Conservation (phyloP, 805 yeast genomes). For the Barnettozyma siamensis region DNA sequence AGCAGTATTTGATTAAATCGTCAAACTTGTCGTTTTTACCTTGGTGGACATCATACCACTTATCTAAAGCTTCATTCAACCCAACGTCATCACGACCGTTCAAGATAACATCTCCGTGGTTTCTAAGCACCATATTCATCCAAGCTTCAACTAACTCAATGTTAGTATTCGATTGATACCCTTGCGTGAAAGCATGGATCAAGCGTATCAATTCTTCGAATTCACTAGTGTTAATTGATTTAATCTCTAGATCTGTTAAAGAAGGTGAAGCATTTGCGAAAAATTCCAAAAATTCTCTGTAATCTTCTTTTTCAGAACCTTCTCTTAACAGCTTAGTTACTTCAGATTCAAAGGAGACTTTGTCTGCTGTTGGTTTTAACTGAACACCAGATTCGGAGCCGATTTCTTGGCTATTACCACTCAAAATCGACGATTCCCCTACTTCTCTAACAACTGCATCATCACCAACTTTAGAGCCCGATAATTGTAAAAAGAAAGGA, state of each 20-base stretch:
- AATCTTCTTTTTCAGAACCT: slow-evolving; percentile 37
- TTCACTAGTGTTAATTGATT: slow-evolving; percentile 62
- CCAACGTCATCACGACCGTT: slow-evolving; percentile 32
- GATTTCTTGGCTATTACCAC: slow-evolving; percentile 4
- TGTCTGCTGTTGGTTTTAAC: slow-evolving; percentile 24
- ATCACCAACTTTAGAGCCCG: slow-evolving; percentile 67
- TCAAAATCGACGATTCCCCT: slow-evolving; percentile 20
- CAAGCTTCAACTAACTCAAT: slow-evolving; percentile 80
- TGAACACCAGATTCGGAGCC: slow-evolving; percentile 8
- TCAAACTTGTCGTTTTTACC: slow-evolving; percentile 48
- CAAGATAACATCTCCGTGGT: slow-evolving; percentile 74
- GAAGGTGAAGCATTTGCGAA: slow-evolving; percentile 67
- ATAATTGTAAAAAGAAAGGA: slow-evolving; percentile 71
- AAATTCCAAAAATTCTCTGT: slow-evolving; percentile 44
- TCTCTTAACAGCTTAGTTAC: slow-evolving; percentile 64
- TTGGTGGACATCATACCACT: slow-evolving; percentile 42
- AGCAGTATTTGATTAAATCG: slow-evolving; percentile 66
- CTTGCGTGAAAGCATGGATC: slow-evolving; percentile 59
- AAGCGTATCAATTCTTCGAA: slow-evolving; percentile 60
- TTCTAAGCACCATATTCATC: slow-evolving; percentile 63
- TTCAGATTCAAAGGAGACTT: slow-evolving; percentile 59
- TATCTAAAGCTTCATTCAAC: slow-evolving; percentile 39
- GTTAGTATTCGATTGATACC: slow-evolving; percentile 49
- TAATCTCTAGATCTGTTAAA: slow-evolving; percentile 75
- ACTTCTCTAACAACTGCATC: slow-evolving; percentile 45